Conservation (phyloP, 495 filamentous ascomycete species). For the Tuber microsphaerosporum region DNA sequence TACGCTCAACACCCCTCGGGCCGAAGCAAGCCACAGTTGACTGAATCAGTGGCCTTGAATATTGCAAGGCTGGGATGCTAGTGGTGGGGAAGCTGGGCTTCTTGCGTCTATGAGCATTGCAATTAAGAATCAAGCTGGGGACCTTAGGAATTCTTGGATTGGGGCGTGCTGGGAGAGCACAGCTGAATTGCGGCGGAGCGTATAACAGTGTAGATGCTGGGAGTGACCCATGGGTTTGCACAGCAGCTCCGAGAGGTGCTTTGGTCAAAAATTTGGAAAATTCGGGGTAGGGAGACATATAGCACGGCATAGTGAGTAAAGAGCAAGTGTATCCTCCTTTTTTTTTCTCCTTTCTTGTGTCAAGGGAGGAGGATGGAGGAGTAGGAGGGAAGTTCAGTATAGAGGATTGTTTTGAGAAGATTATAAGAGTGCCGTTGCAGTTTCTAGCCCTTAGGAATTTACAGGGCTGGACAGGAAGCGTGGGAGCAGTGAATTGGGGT, state of each 20-base stretch:
- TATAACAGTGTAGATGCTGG: neutral
- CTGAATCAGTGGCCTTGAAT: neutral
- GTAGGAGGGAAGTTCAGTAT: neutral
- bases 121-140: neutral
- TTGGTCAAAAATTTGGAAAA: neutral
- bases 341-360: neutral
- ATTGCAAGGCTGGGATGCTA: neutral
- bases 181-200: neutral
- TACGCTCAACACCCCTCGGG: neutral
- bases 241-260: neutral
- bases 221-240: neutral
- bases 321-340: neutral
- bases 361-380: neutral
- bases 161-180: neutral
- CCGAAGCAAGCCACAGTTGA: neutral
- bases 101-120: neutral
- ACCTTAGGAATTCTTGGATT: neutral
- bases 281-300: neutral
- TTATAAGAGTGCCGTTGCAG: neutral
- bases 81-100: neutral
- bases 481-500: neutral
- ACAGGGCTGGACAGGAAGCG: neutral
- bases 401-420: neutral
- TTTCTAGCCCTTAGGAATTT: neutral
- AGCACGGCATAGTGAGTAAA: neutral